Base-by-base conservation (phyloP, 768 basidiomycete species). In the Tulasnella sp. region DNA sequence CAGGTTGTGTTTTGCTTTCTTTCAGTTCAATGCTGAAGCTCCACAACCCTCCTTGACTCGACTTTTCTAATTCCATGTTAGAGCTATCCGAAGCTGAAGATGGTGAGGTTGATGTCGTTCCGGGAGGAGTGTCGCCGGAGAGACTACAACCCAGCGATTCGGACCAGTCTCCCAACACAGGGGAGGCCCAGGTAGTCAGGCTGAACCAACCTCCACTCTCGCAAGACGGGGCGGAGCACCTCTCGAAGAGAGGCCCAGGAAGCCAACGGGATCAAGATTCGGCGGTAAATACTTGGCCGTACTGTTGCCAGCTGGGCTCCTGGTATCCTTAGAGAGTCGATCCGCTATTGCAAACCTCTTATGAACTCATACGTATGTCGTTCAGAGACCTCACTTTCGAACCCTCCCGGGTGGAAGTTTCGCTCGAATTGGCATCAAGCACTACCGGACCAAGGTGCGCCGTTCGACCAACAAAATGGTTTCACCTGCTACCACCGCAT, bases 351-450 rank as follows among this genome's bases (percentile, higher is more conserved):
- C 68, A 71, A 40, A 76, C 67, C 39, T 45, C 31, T 49, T 34
- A 38, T 70, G n/a, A n/a, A n/a, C 71, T 76, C 77, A 81, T 14
- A n/a, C 12, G 14, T 82, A 64, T 37, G 31, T 68, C 29, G 37
- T 49, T 90, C 85, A 94, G 92, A 82, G 91, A 91, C 85, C 85
- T 93, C 75, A 92, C 91, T 1, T 93, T 94, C 79, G 88, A 89
- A 11, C 88, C 87, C 89, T 2, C 86, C 88, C 3, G 90, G 90
- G 0, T 94, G 92, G 92, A 81, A 84, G 0, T 94, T 93, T 8
- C 83, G 83, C 36, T 90, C 86, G 3, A 81, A 80, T 4, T 94
- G 92, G 92, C 85, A 85, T 0, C 83, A 80, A 6, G 83, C 82
- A 25, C 80, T 82, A 11, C 80, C 83, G 1, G 86, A 86, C 78